A percentile compares a stretch with the other conserved stretches of the same genome.
Evolutionary conservation across 1,139 yeast species (phyloP).

Genomic region (Suhomyces panamericanus): DNA sequence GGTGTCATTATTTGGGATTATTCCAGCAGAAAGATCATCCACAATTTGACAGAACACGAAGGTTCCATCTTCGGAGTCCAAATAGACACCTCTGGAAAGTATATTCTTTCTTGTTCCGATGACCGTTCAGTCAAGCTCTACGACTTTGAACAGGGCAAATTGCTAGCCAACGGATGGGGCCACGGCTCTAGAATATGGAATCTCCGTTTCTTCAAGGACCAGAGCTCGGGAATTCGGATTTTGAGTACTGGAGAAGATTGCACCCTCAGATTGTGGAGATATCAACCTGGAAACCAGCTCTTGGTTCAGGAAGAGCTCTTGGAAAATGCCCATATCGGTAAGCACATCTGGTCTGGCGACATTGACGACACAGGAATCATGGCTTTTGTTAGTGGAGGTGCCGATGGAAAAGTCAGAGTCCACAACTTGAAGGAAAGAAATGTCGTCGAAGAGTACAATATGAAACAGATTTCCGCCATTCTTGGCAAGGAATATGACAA

Average conservation of each 20-base stretch:
- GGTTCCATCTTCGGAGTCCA: slow-evolving; percentile 88
- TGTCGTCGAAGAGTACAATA: slow-evolving; percentile 13
- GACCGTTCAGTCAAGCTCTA: slow-evolving; percentile 85
- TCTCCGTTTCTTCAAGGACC: slow-evolving; percentile 53
- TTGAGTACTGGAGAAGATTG: slow-evolving; percentile 87
- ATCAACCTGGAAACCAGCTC: slow-evolving; percentile 23
- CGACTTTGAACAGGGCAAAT: slow-evolving; percentile 55
- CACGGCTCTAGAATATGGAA: slow-evolving; percentile 95
- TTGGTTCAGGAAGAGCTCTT: slow-evolving; percentile 35
- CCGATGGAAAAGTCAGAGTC: slow-evolving; percentile 77
- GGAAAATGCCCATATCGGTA: slow-evolving; percentile 72
- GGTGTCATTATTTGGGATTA: slow-evolving; percentile 83
- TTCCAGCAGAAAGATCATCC: slow-evolving; percentile 42
- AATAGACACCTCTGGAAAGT: slow-evolving; percentile 55
- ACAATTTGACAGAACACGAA: slow-evolving; percentile 70
- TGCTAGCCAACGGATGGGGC: slow-evolving; percentile 89
- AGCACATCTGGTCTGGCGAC: slow-evolving; percentile 86
- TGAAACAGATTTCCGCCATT: slow-evolving; percentile 22
- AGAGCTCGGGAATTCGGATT: slow-evolving; percentile 34
- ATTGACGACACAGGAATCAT: slow-evolving; percentile 41
- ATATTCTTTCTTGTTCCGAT: slow-evolving; percentile 82
- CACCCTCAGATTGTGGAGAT: slow-evolving; percentile 79
- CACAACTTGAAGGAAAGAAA: slow-evolving; percentile 47
- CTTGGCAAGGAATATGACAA: slow-evolving; percentile 30
- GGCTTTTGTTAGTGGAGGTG: slow-evolving; percentile 78